Conservation (phyloP, 2,329 filamentous ascomycete genomes). For the Hypoxylon sp. region DNA sequence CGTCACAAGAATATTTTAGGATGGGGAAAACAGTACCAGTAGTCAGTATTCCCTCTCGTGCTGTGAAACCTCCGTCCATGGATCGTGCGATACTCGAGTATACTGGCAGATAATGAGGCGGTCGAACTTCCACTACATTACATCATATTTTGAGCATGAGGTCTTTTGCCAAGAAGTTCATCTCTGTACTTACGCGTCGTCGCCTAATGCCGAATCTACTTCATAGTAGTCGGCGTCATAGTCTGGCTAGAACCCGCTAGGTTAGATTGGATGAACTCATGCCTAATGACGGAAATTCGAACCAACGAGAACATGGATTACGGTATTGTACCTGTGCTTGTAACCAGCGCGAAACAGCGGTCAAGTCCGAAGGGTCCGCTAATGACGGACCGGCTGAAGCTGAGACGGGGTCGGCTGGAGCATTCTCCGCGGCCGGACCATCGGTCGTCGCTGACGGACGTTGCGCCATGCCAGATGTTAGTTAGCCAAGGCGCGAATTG, state of each 20-base stretch:
- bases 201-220: conserved; percentile 35
- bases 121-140: conserved; percentile 30
- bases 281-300: neutral
- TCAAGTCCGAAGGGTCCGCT: conserved; percentile 9
- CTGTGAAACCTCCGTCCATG: conserved; percentile 41
- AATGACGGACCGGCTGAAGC: conserved; percentile 7
- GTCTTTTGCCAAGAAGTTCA: neutral
- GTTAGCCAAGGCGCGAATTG: conserved; percentile 10
- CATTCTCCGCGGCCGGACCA: conserved; percentile 20
- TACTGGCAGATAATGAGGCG: conserved; percentile 33
- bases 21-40: conserved; percentile 30
- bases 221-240: conserved; percentile 27
- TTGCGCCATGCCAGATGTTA: conserved; percentile 21
- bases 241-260: conserved; percentile 13
- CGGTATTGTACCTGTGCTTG: conserved; percentile 26
- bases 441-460: conserved; percentile 18
- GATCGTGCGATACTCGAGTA: conserved; percentile 41
- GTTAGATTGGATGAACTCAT: conserved; percentile 15
- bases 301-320: neutral
- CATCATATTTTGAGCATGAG: neutral
- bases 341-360: conserved; percentile 17
- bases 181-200: conserved; percentile 33
- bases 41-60: conserved; percentile 28
- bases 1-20: neutral
- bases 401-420: conserved; percentile 17